These are phyloP conservation scores for Aquilaria agallochum DNA, from an alignment of 441 rosid species.

Conservation along the genomic window DNA sequence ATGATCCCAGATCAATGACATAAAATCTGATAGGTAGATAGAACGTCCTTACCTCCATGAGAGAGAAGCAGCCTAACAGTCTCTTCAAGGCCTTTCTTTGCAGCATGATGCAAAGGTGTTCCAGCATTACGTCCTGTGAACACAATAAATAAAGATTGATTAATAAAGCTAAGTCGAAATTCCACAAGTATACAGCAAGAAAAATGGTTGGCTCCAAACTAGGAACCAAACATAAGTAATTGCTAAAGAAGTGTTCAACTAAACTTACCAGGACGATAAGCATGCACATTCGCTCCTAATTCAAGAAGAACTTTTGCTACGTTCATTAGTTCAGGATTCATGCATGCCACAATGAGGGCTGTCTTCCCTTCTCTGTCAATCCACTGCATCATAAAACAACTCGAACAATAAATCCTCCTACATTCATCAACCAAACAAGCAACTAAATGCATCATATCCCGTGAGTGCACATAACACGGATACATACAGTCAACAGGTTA, in stretches of 20 bases:
- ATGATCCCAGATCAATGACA: conserved; percentile 1
- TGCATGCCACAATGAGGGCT: conserved; percentile 46
- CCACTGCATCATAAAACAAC: conserved; percentile 35
- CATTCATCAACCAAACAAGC: too few species aligned
- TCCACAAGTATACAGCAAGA: not conserved
- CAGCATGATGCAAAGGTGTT: conserved; percentile 69
- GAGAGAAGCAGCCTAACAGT: conserved; percentile 54
- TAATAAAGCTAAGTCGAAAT: not conserved
- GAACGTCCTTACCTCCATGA: conserved; percentile 31
- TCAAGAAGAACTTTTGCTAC: conserved; percentile 46
- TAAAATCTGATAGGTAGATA: conserved; percentile 1
- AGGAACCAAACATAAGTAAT: conserved; percentile 5
- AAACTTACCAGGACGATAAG: conserved; percentile 62
- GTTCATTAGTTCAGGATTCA: conserved; percentile 41
- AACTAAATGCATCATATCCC: too few species aligned
- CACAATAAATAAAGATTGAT: conserved; percentile 3
- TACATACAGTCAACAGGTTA: too few species aligned
- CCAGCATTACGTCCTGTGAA: conserved; percentile 53
- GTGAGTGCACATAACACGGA: too few species aligned
- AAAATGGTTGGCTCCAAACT: not conserved
- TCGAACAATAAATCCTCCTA: conserved; percentile 1
- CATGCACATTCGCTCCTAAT: conserved; percentile 58
- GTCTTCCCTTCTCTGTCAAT: conserved; percentile 57
- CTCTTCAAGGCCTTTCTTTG: conserved; percentile 47
- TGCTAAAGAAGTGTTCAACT: not conserved